Conservation (phyloP, 2,329 filamentous ascomycete genomes). For the Colletotrichum incanum region DNA sequence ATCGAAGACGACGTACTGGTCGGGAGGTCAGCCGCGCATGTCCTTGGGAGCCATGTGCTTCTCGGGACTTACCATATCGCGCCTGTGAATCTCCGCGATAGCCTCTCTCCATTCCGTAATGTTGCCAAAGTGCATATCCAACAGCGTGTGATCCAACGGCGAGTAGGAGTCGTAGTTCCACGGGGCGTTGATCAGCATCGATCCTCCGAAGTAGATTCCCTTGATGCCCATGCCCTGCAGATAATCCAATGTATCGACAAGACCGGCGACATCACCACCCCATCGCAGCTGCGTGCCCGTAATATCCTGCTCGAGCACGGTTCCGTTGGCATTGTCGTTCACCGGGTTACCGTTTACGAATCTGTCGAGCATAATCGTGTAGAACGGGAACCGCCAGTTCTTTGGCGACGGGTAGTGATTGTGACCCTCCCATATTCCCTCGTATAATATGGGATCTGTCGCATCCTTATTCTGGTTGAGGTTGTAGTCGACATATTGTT, state of each 20-base stretch:
- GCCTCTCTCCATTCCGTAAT: conserved; percentile 71
- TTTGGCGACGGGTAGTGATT: conserved; percentile 67
- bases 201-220: conserved; percentile 75
- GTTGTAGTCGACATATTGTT: conserved; percentile 64
- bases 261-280: conserved; percentile 74
- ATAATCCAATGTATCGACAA: conserved; percentile 75
- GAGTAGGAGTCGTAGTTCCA: conserved; percentile 75
- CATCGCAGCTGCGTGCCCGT: conserved; percentile 74
- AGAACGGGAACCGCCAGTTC: conserved; percentile 78
- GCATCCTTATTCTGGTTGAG: conserved; percentile 73
- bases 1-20: conserved; percentile 77
- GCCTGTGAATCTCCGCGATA: conserved; percentile 71
- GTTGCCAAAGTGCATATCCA: conserved; percentile 76
- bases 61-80: conserved; percentile 69
- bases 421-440: conserved; percentile 68
- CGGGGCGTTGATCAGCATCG: conserved; percentile 74
- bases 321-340: conserved; percentile 76
- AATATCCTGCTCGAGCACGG: conserved; percentile 73
- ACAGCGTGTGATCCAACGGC: conserved; percentile 72
- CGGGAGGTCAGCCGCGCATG: conserved; percentile 68
- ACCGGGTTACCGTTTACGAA: conserved; percentile 76
- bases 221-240: conserved; percentile 76
- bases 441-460: conserved; percentile 70
- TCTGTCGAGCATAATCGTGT: conserved; percentile 75
- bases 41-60: not conserved